These are phyloP conservation scores for Uronychia setigera DNA, from an alignment of 73 alveolate genomes.

Conservation along the genomic window DNA sequence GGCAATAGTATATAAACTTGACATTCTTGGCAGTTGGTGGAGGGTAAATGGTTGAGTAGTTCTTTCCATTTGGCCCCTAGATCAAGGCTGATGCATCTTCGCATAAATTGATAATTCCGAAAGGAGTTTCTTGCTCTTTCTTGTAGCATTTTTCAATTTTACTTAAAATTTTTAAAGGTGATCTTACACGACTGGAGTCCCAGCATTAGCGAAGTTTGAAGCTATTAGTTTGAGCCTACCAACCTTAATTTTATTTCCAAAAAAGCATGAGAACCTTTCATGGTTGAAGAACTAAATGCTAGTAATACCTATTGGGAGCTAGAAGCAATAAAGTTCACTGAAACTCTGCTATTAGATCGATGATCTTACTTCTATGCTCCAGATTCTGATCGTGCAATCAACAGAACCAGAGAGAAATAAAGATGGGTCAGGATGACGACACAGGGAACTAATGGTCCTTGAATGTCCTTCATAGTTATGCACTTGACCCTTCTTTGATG, in stretches of 20 bases:
- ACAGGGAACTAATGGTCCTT: slow-evolving; percentile 34
- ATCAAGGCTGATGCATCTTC: slow-evolving; percentile 28
- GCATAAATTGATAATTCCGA: slow-evolving; percentile 25
- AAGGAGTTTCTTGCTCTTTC: slow-evolving; percentile 14
- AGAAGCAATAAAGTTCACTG: slow-evolving; percentile 41
- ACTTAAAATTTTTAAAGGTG: slow-evolving; percentile 11
- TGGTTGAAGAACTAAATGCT: slow-evolving; percentile 37
- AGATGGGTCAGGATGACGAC: slow-evolving; percentile 27
- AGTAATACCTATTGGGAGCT: slow-evolving; percentile 34
- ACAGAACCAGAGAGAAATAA: slow-evolving; percentile 33
- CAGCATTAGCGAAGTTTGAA: slow-evolving; percentile 12
- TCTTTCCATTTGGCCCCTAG: slow-evolving; percentile 11
- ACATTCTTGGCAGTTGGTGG: slow-evolving; percentile 58
- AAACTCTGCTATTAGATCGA: slow-evolving; percentile 22
- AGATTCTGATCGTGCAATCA: slow-evolving; percentile 44
- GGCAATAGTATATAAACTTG: slow-evolving; percentile 26
- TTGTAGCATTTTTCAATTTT: slow-evolving; percentile 38
- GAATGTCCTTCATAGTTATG: slow-evolving; percentile 39
- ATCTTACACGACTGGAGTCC: slow-evolving; percentile 14
- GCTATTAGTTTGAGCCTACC: slow-evolving; percentile 42
- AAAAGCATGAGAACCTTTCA: slow-evolving; percentile 43
- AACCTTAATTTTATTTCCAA: slow-evolving; percentile 28
- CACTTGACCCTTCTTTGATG: not conserved
- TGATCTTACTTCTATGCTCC: slow-evolving; percentile 37
- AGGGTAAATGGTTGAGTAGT: slow-evolving; percentile 43